Percentiles rank a stretch among this genome's conserved stretches.
These are phyloP conservation scores for Hirsutella minnesotensis DNA, from an alignment of 2,329 filamentous ascomycete species.

Conservation along the genomic window DNA sequence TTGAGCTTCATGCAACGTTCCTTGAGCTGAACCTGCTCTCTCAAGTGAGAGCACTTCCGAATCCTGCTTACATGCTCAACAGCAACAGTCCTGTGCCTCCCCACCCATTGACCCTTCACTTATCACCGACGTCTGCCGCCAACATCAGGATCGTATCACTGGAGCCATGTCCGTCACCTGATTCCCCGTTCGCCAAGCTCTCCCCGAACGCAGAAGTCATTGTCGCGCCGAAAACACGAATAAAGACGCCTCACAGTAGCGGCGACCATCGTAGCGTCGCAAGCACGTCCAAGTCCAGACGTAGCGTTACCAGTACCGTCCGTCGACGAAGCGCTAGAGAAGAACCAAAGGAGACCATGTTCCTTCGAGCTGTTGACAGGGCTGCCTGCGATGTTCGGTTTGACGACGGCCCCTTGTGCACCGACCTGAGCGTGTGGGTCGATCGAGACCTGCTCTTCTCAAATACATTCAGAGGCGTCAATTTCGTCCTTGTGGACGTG, in stretches of 20 bases:
- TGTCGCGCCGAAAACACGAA: constrained; percentile 82
- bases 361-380: constrained; percentile 70
- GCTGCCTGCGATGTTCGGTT: constrained; percentile 64
- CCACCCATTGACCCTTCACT: constrained; percentile 80
- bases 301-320: constrained; percentile 65
- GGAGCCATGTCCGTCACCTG: constrained; percentile 57
- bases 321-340: constrained; percentile 47
- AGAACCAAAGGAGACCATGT: constrained; percentile 55
- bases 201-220: constrained; percentile 92
- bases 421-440: constrained; percentile 68
- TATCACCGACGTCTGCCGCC: constrained; percentile 90
- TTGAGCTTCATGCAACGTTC: constrained; percentile 92
- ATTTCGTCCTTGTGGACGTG: constrained; percentile 75
- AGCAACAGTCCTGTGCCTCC: constrained; percentile 39
- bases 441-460: constrained; percentile 64
- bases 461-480: constrained; percentile 62
- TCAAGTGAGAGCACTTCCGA: constrained; percentile 87
- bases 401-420: constrained; percentile 47
- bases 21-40: constrained; percentile 86
- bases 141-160: constrained; percentile 79
- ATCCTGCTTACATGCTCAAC: constrained; percentile 53
- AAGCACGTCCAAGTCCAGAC: constrained; percentile 67
- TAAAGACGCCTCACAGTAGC: constrained; percentile 53
- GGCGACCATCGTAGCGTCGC: constrained; percentile 70
- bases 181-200: constrained; percentile 78